A percentile compares a stretch with the other conserved stretches of the same genome.
Conservation (phyloP, 1,284 basidiomycete species). For the Papiliotrema nemorosa region DNA sequence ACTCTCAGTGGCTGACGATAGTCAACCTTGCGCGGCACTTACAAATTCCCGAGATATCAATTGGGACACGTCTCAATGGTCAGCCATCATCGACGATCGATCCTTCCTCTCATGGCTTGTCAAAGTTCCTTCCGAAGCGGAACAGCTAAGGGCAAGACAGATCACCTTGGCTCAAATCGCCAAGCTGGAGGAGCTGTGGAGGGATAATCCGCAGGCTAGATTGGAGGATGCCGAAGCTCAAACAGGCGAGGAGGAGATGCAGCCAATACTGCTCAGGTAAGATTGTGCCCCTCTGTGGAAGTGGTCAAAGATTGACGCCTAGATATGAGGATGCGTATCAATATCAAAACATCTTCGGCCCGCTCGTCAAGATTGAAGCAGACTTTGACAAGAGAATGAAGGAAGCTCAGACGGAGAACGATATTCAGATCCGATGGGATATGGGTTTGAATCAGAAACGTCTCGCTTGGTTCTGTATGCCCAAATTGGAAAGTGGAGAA, state of each 20-base stretch:
- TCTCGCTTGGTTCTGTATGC: conserved; percentile 92
- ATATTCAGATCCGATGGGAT: conserved; percentile 95
- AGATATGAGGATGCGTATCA: conserved; percentile 97
- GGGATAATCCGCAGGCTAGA: conserved; percentile 90
- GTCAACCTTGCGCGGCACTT: conserved; percentile 95
- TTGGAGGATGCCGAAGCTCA: conserved; percentile 96
- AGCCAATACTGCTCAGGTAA: conserved; percentile 73
- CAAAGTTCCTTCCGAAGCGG: conserved; percentile 91
- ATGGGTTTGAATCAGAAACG: conserved; percentile 96
- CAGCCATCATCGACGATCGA: conserved; percentile 95
- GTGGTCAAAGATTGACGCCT: too few relatives aligned
- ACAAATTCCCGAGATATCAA: conserved; percentile 87
- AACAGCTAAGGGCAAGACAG: conserved; percentile 90
- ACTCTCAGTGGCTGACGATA: conserved; percentile 37
- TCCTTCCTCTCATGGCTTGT: conserved; percentile 98
- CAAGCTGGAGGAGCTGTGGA: conserved; percentile 95
- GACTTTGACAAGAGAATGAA: conserved; percentile 98
- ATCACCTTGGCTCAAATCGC: conserved; percentile 97
- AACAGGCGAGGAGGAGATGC: conserved; percentile 93
- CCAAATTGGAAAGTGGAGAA: conserved; percentile 96
- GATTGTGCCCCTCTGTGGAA: conserved; percentile 1
- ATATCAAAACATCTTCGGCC: conserved; percentile 98
- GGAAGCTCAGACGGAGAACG: conserved; percentile 96
- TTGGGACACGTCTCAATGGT: conserved; percentile 98
- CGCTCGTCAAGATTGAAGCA: conserved; percentile 98